Conservation (phyloP, 1,139 yeast species). For the Meyerozyma sp. region DNA sequence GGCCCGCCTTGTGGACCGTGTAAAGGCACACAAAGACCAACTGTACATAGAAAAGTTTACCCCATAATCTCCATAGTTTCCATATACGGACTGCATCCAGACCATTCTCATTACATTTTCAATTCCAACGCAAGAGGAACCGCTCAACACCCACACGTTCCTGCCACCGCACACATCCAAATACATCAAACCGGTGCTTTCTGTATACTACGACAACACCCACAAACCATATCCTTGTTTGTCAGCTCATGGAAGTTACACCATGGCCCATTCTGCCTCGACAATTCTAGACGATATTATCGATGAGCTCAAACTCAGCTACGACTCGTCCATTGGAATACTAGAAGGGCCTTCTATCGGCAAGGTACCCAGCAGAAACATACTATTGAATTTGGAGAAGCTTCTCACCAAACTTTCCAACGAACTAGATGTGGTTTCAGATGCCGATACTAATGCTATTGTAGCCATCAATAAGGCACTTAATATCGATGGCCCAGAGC, state of each 20-base stretch:
- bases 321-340: slow-evolving; percentile 55
- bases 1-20: slow-evolving; percentile 28
- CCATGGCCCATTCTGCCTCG: slow-evolving; percentile 26
- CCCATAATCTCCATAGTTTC: slow-evolving; percentile 14
- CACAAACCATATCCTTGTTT: neutral
- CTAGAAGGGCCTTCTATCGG: slow-evolving; percentile 54
- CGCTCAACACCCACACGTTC: neutral
- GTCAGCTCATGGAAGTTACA: slow-evolving; percentile 1
- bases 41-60: slow-evolving; percentile 21
- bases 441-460: slow-evolving; percentile 37
- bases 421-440: slow-evolving; percentile 44
- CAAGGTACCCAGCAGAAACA: slow-evolving; percentile 40
- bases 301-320: slow-evolving; percentile 46
- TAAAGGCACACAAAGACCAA: slow-evolving; percentile 28
- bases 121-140: neutral
- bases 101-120: neutral
- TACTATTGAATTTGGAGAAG: slow-evolving; percentile 42
- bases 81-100: slow-evolving; percentile 1
- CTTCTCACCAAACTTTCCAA: slow-evolving; percentile 43
- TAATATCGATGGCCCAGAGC: slow-evolving; percentile 8
- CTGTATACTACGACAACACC: neutral
- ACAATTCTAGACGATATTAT: slow-evolving; percentile 48
- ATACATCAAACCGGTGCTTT: neutral
- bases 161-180: neutral
- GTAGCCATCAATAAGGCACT: slow-evolving; percentile 15